A percentile compares a stretch with the other conserved stretches of the same genome.
These are phyloP conservation scores for Aureobasidium melanogenum DNA, from an alignment of 2,329 filamentous ascomycete genomes.

Conservation along the genomic window DNA sequence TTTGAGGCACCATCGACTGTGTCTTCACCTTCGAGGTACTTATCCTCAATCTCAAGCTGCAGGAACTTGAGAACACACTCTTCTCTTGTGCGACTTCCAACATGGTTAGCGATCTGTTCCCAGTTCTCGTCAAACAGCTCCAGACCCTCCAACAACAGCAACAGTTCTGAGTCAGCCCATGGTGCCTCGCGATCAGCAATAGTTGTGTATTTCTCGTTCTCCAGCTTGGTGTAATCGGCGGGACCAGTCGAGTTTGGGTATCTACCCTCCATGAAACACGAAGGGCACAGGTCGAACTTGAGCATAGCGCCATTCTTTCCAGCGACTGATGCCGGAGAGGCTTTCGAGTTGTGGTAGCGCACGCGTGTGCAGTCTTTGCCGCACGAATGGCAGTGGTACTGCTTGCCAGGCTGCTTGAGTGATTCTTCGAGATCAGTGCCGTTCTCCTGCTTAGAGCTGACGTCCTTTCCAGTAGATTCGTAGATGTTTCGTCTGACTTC, in stretches of 20 bases:
- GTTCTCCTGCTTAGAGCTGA: conserved; percentile 43
- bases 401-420: conserved; percentile 54
- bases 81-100: conserved; percentile 82
- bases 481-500: conserved; percentile 93
- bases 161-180: conserved; percentile 83
- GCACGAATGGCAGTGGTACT: conserved; percentile 79
- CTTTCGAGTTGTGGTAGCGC: conserved; percentile 62
- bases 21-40: conserved; percentile 74
- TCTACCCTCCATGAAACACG: conserved; percentile 77
- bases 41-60: conserved; percentile 93
- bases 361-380: conserved; percentile 77
- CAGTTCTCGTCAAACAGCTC: conserved; percentile 95
- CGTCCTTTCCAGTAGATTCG: conserved; percentile 80
- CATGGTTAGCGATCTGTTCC: conserved; percentile 85
- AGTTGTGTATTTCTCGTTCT: conserved; percentile 74
- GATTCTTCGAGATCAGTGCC: conserved; percentile 59
- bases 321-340: conserved; percentile 36
- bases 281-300: conserved; percentile 84
- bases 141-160: conserved; percentile 82
- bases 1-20: conserved; percentile 47
- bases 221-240: conserved; percentile 77
- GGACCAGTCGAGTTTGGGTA: conserved; percentile 71
- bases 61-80: conserved; percentile 96
- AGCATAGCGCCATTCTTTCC: conserved; percentile 48
- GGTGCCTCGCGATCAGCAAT: conserved; percentile 75